A percentile compares a stretch with the other conserved stretches of the same genome.
phyloP scores from a whole-genome alignment of 2,329 filamentous ascomycete genomes.

The Aspergillus ochraceus region DNA sequence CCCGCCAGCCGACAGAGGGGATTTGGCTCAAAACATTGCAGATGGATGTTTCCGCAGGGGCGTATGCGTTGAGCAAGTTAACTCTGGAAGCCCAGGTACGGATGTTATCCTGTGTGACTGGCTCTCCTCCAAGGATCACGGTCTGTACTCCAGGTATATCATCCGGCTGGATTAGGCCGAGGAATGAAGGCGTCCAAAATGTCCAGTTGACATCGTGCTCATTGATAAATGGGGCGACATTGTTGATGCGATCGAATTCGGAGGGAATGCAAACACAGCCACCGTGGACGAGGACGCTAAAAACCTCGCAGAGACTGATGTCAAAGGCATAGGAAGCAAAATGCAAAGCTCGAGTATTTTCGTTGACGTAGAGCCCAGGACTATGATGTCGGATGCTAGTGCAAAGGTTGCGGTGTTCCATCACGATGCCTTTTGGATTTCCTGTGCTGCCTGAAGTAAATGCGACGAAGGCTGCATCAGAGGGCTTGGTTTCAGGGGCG shows the following conservation, averaged over 20 bases:
- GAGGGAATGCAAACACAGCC: conserved; percentile 20
- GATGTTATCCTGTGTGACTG: background rate
- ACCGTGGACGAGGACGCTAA: conserved; percentile 10
- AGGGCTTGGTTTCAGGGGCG: too few relatives aligned
- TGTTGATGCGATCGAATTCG: conserved; percentile 23
- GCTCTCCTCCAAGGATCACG: background rate
- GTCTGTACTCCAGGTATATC: background rate
- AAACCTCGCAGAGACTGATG: conserved; percentile 10
- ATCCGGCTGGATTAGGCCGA: background rate
- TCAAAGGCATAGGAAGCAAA: conserved; percentile 18
- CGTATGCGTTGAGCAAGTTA: conserved; percentile 32
- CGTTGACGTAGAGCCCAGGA: too few relatives aligned
- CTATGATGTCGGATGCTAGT: too few relatives aligned
- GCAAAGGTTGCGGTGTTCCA: too few relatives aligned
- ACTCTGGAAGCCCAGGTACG: background rate
- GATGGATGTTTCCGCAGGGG: conserved; percentile 17
- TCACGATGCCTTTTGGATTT: too few relatives aligned
- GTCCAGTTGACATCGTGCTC: conserved; percentile 35
- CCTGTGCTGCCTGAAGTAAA: too few relatives aligned
- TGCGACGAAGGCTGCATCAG: too few relatives aligned
- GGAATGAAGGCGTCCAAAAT: background rate
- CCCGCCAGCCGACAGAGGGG: background rate
- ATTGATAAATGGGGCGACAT: conserved; percentile 36
- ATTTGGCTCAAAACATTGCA: background rate
- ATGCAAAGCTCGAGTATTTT: conserved; percentile 42